phyloP scores from a whole-genome alignment of 768 basidiomycete species.

The Collybiopsis luxurians region DNA sequence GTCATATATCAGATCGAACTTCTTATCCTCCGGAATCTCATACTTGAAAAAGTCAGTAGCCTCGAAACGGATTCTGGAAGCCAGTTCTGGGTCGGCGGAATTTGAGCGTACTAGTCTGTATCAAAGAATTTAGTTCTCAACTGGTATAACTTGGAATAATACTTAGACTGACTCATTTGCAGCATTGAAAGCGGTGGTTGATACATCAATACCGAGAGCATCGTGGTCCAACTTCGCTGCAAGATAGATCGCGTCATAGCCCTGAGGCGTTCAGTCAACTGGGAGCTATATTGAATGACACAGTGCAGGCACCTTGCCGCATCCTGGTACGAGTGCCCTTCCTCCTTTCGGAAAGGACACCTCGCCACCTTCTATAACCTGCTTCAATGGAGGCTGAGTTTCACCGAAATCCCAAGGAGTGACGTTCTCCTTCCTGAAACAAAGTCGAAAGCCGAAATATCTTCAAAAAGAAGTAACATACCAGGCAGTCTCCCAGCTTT shows the following conservation, averaged over 20 bases:
- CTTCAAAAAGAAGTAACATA: no score
- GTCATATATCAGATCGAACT: conserved; percentile 61
- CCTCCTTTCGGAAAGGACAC: conserved; percentile 40
- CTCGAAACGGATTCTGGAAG: conserved; percentile 36
- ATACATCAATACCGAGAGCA: conserved; percentile 54
- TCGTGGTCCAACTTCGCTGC: conserved; percentile 45
- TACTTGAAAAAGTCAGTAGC: conserved; percentile 56
- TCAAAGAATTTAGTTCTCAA: no score
- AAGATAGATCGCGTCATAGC: conserved; percentile 58
- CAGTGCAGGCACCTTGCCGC: conserved; percentile 43
- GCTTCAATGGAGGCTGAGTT: conserved; percentile 52
- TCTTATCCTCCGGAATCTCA: conserved; percentile 28
- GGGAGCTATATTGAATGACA: background rate
- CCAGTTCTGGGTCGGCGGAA: conserved; percentile 11
- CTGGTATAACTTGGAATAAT: no score
- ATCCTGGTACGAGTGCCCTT: conserved; percentile 54
- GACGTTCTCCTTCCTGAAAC: conserved; percentile 40
- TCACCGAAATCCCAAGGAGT: conserved; percentile 66
- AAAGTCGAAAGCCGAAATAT: no score
- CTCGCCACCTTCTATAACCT: conserved; percentile 44
- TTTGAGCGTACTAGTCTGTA: no score
- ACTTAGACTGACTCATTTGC: conserved; percentile 44
- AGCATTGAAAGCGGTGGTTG: conserved; percentile 46
- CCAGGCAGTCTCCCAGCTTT: conserved; percentile 28
- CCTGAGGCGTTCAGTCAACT: conserved; percentile 39